phyloP scores from a whole-genome alignment of 208 protist species.

The Porcisia hertigi region DNA sequence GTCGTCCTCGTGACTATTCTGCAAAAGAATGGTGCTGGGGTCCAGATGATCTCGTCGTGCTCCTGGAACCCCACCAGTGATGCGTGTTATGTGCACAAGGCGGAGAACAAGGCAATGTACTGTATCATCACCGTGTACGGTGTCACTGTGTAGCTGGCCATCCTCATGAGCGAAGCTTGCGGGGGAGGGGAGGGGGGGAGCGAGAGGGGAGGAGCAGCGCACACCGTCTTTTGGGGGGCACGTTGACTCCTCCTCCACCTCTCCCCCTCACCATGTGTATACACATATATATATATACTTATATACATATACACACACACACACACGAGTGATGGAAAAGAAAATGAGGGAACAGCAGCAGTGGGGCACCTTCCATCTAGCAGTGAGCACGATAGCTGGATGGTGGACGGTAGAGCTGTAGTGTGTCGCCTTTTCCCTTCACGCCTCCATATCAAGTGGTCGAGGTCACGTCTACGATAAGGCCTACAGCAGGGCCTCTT shows the following conservation, averaged over 20 bases:
- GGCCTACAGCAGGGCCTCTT: no score
- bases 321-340: background rate
- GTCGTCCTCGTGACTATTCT: conserved; percentile 82
- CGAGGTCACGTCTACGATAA: background rate
- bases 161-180: no score
- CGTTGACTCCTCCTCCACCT: background rate
- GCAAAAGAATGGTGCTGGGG: conserved; percentile 89
- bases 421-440: no score
- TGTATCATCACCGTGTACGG: conserved; percentile 89
- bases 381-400: background rate
- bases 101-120: conserved; percentile 82
- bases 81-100: conserved; percentile 77
- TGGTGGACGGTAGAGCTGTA: no score
- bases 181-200: no score
- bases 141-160: conserved; percentile 48
- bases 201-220: background rate
- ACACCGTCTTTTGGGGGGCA: background rate
- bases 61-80: conserved; percentile 91
- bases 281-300: background rate
- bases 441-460: background rate
- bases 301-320: background rate
- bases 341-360: no score
- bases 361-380: no score
- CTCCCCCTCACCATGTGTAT: background rate
- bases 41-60: conserved; percentile 81